Evolutionary conservation across 768 basidiomycete genomes (phyloP), one percentile per base, ranked within the genome.

Genomic region (Clathrus columnatus): DNA sequence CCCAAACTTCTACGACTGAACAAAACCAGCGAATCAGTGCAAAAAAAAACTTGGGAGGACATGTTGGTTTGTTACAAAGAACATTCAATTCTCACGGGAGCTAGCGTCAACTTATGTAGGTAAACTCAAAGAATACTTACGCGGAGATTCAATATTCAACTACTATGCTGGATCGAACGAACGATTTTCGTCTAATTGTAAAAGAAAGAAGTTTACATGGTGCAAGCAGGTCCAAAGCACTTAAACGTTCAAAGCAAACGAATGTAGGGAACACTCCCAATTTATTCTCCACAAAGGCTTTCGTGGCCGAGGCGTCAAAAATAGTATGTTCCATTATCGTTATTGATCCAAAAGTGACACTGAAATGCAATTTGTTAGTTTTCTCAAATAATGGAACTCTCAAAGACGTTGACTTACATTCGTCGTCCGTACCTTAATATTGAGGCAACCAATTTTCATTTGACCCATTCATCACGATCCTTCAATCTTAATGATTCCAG

Each of bases 351-450:
- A 42, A 18, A 28, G 26, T 32, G 30, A 41, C 42, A 8, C 56
- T 59, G 47, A 59, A 41, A 11, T 26, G 28, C 20, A n/a, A 17
- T 7, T 4, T 23, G 14, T 20, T 56, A 92, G 90, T 70, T 92
- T 24, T 81, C 79, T 59, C 87, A 89, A 60, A 84, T 91, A 54
- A 76, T 72, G 58, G 82, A 81, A 4, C 70, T 92, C 56, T 78
- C 78, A 24, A 79, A 77, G 46, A 84, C 94, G 78, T 78, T 98
- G 43, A 67, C 75, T 29, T 75, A 78, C 55, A 81, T 97, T 57
- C 83, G 93, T 14, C 83, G 85, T 53, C 82, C 94, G 26, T 99
- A 99, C 73, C 76, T 98, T 62, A 88, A 85, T 63, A 74, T 91
- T 58, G 82, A 88, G 69, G 68, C 83, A 14, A 75, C 81, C 57